Conservation (phyloP, 2,329 filamentous ascomycete genomes). For the Lecanicillium sp. region DNA sequence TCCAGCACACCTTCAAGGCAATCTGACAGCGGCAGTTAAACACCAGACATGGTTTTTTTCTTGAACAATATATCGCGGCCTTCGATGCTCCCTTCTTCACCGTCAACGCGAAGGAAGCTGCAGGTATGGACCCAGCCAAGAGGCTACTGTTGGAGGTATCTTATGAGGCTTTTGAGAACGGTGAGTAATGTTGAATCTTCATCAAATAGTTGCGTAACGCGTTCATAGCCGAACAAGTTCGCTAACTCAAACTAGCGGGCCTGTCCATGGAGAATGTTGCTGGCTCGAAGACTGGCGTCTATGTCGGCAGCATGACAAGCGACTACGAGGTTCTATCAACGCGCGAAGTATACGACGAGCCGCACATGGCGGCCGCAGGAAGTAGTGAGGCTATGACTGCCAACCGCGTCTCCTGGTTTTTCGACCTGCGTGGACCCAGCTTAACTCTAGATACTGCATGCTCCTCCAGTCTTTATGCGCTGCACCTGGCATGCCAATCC, state of each 20-base stretch:
- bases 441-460: constrained; percentile 29
- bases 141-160: constrained; percentile 22
- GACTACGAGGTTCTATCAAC: constrained; percentile 20
- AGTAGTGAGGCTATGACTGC: constrained; percentile 13
- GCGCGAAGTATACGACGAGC: constrained; percentile 10
- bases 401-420: constrained; percentile 26
- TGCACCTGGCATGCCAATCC: constrained; percentile 24
- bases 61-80: constrained; percentile 20
- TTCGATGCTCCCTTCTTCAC: constrained; percentile 23
- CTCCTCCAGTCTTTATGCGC: constrained; percentile 22
- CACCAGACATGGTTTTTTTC: constrained; percentile 18
- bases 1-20: not conserved
- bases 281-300: constrained; percentile 16
- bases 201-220: not conserved
- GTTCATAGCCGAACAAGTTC: too few relatives aligned
- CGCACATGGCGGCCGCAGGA: not conserved
- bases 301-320: constrained; percentile 23
- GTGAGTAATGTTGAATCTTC: constrained; percentile 25
- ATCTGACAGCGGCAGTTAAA: not conserved
- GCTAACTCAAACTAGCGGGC: constrained; percentile 14
- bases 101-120: constrained; percentile 19
- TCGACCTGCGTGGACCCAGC: constrained; percentile 27
- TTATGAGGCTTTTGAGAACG: constrained; percentile 23
- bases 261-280: constrained; percentile 15
- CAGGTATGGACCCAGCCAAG: constrained; percentile 25